Percentiles rank a stretch among this genome's conserved stretches.
These are phyloP conservation scores for Bisporella sp. DNA, from an alignment of 2,329 filamentous ascomycete genomes.

Conservation along the genomic window DNA sequence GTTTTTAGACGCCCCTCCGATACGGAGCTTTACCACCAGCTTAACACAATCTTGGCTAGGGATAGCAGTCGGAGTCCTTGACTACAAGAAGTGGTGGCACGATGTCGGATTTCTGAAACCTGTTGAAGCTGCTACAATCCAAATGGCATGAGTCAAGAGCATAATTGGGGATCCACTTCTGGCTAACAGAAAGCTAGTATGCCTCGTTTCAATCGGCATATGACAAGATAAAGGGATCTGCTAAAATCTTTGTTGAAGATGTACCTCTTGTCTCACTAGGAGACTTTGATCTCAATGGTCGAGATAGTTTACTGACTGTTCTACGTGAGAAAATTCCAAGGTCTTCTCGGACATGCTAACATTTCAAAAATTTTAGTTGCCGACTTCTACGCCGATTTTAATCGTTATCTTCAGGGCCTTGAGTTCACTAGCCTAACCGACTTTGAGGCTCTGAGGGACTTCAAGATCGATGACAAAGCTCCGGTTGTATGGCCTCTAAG, in stretches of 20 bases:
- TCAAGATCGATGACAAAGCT: too few relatives aligned
- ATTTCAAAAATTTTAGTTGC: background rate
- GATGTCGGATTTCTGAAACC: too few relatives aligned
- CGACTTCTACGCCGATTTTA: background rate
- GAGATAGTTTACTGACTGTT: background rate
- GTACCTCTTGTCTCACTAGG: background rate
- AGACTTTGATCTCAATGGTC: background rate
- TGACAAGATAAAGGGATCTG: background rate
- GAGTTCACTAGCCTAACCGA: too few relatives aligned
- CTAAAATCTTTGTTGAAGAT: background rate
- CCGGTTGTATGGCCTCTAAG: too few relatives aligned
- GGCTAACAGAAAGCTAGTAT: background rate
- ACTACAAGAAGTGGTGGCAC: background rate
- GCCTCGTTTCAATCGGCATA: background rate
- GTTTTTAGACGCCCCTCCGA: background rate
- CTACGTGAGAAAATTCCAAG: background rate
- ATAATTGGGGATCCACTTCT: background rate
- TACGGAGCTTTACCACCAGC: background rate
- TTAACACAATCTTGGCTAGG: background rate
- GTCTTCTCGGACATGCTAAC: background rate
- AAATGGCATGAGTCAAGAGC: too few relatives aligned
- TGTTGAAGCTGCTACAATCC: too few relatives aligned
- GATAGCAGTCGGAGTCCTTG: background rate
- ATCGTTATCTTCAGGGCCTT: background rate
- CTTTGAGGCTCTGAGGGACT: too few relatives aligned